A percentile compares a stretch with the other conserved stretches of the same genome.
Conservation (phyloP, 2,329 filamentous ascomycete genomes). For the Lojkania enalia region DNA sequence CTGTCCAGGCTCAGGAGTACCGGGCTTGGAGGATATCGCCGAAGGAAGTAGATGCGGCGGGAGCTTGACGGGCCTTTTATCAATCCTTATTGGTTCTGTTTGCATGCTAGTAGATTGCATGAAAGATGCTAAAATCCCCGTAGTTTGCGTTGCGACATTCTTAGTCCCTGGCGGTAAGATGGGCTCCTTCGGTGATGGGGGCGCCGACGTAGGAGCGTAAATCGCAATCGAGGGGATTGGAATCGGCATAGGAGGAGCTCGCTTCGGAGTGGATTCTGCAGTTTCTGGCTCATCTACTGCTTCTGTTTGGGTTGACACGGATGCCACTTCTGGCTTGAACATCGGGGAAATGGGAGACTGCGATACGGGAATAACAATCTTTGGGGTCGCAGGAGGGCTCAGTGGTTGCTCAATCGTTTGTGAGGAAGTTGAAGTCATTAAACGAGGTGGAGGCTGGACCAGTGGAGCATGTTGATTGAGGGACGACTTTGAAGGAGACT, state of each 20-base stretch:
- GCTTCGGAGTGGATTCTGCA: conserved; percentile 29
- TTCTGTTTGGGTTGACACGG: conserved; percentile 65
- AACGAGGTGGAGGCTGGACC: conserved; percentile 20
- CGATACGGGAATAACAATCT: conserved; percentile 49
- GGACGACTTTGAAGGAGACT: conserved; percentile 29
- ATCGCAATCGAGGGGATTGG: conserved; percentile 86
- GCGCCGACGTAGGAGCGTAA: conserved; percentile 81
- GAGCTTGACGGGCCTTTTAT: conserved; percentile 73
- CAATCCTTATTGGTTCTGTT: conserved; percentile 88
- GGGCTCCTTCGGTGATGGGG: conserved; percentile 72
- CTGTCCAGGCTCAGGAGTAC: conserved; percentile 40
- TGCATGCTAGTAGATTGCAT: conserved; percentile 68
- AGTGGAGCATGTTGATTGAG: conserved; percentile 15
- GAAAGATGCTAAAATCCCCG: conserved; percentile 52
- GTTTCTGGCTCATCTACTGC: conserved; percentile 36
- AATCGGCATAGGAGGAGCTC: conserved; percentile 44
- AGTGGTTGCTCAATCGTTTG: conserved; percentile 66
- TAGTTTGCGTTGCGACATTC: conserved; percentile 80
- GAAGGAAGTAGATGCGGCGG: conserved; percentile 80
- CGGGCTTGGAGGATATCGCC: conserved; percentile 62
- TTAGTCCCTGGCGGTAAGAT: conserved; percentile 81
- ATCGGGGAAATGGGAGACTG: conserved; percentile 44
- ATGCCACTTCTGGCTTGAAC: conserved; percentile 52
- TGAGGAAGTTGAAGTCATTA: conserved; percentile 67
- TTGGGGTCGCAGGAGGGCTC: conserved; percentile 68